Evolutionary conservation across 495 filamentous ascomycete species (phyloP).

Genomic region (Immersiella caudata): DNA sequence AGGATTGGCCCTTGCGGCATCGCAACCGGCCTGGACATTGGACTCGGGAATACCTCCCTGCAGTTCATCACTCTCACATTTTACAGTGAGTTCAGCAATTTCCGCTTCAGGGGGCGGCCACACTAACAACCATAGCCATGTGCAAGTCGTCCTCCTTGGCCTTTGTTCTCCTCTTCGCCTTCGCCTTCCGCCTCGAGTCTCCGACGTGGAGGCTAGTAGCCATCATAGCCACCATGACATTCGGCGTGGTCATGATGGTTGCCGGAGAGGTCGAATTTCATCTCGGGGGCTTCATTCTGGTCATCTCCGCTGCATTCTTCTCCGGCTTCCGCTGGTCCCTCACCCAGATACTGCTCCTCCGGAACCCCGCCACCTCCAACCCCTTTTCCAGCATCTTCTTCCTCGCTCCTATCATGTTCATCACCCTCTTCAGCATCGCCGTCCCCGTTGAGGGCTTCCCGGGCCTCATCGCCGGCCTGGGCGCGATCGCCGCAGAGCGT

Average conservation of each 20-base stretch:
- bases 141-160: slow-evolving; percentile 96
- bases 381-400: slow-evolving; percentile 97
- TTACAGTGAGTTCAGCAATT: slow-evolving; percentile 66
- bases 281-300: slow-evolving; percentile 81
- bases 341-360: slow-evolving; percentile 92
- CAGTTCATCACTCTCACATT: slow-evolving; percentile 97
- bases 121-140: slow-evolving; percentile 65
- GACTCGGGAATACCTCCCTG: slow-evolving; percentile 91
- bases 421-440: slow-evolving; percentile 76
- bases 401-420: slow-evolving; percentile 94
- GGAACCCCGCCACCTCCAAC: slow-evolving; percentile 94
- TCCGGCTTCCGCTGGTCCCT: slow-evolving; percentile 97
- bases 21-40: slow-evolving; percentile 95
- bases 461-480: slow-evolving; percentile 64
- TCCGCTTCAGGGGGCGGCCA: neutral
- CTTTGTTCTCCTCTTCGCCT: slow-evolving; percentile 95
- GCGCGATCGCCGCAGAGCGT: slow-evolving; percentile 62
- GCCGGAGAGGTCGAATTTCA: slow-evolving; percentile 93
- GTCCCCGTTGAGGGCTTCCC: slow-evolving; percentile 81
- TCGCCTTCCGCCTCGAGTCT: slow-evolving; percentile 87
- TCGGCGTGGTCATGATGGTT: slow-evolving; percentile 98
- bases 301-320: slow-evolving; percentile 91
- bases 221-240: slow-evolving; percentile 91
- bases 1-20: slow-evolving; percentile 91
- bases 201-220: slow-evolving; percentile 81